phyloP scores from a whole-genome alignment of 208 protist species.

The Trichomonas vaginalis region DNA sequence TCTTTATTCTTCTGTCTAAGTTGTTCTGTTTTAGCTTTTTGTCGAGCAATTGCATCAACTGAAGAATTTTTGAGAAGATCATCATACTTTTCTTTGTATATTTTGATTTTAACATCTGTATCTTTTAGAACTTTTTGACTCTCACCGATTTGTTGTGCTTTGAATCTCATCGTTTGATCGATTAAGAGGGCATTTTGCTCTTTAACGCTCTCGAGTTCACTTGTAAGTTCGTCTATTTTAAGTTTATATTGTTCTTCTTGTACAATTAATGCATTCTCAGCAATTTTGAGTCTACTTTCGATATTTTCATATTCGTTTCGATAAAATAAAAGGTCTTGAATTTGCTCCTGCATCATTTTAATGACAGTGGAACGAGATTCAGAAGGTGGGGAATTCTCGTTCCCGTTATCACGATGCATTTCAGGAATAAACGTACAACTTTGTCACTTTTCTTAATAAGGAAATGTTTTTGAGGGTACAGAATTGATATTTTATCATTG shows the following conservation, averaged over 20 bases:
- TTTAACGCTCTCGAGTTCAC: background rate
- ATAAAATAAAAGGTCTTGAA: background rate
- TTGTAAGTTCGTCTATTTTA: background rate
- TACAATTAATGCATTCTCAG: background rate
- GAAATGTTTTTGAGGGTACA: no score
- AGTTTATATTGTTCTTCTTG: background rate
- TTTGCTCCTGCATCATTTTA: background rate
- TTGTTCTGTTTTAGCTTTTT: background rate
- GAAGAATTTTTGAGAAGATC: background rate
- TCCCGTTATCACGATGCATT: background rate
- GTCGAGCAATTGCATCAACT: background rate
- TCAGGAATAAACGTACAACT: background rate
- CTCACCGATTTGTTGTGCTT: background rate
- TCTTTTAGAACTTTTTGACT: background rate
- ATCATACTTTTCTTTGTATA: background rate
- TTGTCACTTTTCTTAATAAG: background rate
- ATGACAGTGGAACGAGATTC: background rate
- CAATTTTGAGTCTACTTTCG: background rate
- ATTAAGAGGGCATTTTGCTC: background rate
- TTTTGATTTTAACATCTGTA: background rate
- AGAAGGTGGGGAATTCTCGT: background rate
- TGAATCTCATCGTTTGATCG: background rate
- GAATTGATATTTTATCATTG: no score
- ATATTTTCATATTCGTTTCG: background rate
- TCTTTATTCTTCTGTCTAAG: background rate